These are phyloP conservation scores for Thamnidium elegans DNA, from an alignment of 192 early-diverging fungal species.

Conservation along the genomic window DNA sequence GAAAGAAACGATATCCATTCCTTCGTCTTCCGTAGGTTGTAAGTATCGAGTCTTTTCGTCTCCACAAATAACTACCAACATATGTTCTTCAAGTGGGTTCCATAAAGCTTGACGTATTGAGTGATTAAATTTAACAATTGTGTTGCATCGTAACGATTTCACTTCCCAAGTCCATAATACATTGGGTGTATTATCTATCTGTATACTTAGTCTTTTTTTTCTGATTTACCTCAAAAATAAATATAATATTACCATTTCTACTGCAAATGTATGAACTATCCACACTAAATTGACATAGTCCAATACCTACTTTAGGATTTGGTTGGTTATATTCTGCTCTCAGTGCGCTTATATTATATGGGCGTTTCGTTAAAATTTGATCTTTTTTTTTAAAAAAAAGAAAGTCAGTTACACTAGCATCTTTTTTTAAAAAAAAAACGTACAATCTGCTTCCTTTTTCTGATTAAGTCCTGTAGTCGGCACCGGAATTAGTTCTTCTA, in stretches of 20 bases:
- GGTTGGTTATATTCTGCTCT: slow-evolving; percentile 66
- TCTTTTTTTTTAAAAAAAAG: slow-evolving; percentile 2
- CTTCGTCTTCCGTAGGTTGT: not conserved
- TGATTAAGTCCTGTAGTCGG: too few species aligned
- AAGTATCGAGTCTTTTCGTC: slow-evolving; percentile 43
- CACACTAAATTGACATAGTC: slow-evolving; percentile 61
- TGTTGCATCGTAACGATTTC: slow-evolving; percentile 37
- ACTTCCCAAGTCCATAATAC: slow-evolving; percentile 77
- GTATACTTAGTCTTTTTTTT: not conserved
- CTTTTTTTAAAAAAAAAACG: not conserved
- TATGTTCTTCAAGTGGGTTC: slow-evolving; percentile 53
- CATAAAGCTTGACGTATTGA: slow-evolving; percentile 59
- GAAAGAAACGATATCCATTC: slow-evolving; percentile 36
- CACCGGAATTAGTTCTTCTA: too few species aligned
- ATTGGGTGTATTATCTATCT: slow-evolving; percentile 71
- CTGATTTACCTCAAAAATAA: not conserved
- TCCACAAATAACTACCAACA: slow-evolving; percentile 47
- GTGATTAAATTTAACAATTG: slow-evolving; percentile 56
- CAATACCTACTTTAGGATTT: slow-evolving; percentile 72
- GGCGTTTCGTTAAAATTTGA: slow-evolving; percentile 35
- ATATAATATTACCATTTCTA: slow-evolving; percentile 59
- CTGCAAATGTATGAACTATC: slow-evolving; percentile 58
- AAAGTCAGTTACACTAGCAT: not conserved
- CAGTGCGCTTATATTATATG: slow-evolving; percentile 49
- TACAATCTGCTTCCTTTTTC: not conserved